These are phyloP conservation scores for Musa balbisiana DNA, from an alignment of 202 grass and related monocot species.

Conservation along the genomic window DNA sequence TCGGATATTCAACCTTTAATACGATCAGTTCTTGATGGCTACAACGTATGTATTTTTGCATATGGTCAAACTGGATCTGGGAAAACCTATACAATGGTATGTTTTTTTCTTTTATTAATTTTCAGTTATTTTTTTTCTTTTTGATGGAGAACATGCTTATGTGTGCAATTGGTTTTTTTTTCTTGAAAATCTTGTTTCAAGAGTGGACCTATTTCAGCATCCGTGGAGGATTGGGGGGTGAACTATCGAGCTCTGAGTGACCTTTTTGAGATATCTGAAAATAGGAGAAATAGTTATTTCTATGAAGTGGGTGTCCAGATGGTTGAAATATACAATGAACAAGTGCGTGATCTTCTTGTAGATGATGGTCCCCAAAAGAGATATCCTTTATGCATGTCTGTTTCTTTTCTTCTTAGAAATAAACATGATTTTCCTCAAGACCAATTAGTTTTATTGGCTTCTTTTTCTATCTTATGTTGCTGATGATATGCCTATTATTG, in stretches of 20 bases:
- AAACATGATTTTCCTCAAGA: not conserved
- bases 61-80: constrained; percentile 98
- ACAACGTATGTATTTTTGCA: constrained; percentile 95
- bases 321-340: constrained; percentile 99
- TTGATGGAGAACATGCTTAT: constrained; percentile 9
- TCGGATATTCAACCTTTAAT: constrained; percentile 81
- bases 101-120: not conserved
- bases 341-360: constrained; percentile 94
- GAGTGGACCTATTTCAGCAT: constrained; percentile 71
- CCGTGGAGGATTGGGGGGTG: constrained; percentile 92
- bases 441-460: not conserved
- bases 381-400: constrained; percentile 57
- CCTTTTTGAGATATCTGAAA: constrained; percentile 83
- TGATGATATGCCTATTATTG: constrained; percentile 2
- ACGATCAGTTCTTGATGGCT: constrained; percentile 88
- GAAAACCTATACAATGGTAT: constrained; percentile 97
- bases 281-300: constrained; percentile 69
- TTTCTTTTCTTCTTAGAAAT: not conserved
- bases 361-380: constrained; percentile 85
- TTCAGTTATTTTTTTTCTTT: not conserved
- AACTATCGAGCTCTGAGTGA: constrained; percentile 95
- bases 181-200: constrained; percentile 21
- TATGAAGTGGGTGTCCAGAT: constrained; percentile 97
- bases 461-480: constrained; percentile 25
- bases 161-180: not conserved